Evolutionary conservation across 495 filamentous ascomycete genomes (phyloP).

Genomic region (Xylaria cubensis): DNA sequence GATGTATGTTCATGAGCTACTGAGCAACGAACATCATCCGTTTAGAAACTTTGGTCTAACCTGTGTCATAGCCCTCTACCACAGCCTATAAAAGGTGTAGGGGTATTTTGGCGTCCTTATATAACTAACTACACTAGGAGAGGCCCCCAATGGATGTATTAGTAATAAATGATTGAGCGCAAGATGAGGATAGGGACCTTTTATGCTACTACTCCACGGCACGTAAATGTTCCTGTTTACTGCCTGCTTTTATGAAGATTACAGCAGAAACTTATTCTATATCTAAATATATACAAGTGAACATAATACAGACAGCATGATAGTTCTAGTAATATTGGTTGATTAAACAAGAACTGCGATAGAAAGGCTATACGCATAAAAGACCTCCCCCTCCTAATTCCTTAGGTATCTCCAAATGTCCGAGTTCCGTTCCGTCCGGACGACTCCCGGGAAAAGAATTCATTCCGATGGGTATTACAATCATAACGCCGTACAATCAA

Average conservation of each 20-base stretch:
- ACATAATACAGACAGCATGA: background rate
- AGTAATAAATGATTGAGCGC: background rate
- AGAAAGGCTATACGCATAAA: background rate
- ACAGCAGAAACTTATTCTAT: background rate
- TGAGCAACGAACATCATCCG: background rate
- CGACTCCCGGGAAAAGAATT: background rate
- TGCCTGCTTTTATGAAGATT: background rate
- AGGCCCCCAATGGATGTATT: too few species aligned
- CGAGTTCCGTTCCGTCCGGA: background rate
- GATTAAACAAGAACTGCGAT: background rate
- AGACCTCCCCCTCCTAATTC: background rate
- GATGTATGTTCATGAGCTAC: background rate
- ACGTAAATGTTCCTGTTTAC: background rate
- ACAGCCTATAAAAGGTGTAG: background rate
- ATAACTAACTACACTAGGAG: too few species aligned
- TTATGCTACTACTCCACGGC: background rate
- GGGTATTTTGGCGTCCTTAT: background rate
- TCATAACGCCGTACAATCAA: background rate
- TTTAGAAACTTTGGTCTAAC: background rate
- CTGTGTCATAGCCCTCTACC: background rate
- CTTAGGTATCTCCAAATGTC: background rate
- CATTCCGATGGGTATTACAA: background rate
- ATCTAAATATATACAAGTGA: background rate
- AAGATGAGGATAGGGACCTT: background rate
- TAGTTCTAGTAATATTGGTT: background rate